These are phyloP conservation scores for Pseudocercospora fuligena DNA, from an alignment of 2,329 filamentous ascomycete species.

Conservation along the genomic window DNA sequence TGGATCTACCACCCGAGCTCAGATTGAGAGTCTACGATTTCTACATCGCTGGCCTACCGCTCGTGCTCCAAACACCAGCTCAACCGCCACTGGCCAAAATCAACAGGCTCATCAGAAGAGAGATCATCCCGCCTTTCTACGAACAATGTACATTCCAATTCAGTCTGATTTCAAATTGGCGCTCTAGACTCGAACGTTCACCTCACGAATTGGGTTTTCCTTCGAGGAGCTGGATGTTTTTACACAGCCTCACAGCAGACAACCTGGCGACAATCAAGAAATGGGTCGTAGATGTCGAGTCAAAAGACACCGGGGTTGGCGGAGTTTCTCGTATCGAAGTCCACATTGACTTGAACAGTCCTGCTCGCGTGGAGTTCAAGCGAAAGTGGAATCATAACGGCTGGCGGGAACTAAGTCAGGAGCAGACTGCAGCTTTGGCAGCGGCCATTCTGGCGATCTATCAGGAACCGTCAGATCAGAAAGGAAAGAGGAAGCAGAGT, in stretches of 20 bases:
- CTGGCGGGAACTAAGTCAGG: not conserved
- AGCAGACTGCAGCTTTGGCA: not conserved
- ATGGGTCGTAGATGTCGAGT: not conserved
- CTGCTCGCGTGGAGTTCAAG: not conserved
- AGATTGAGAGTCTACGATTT: constrained; percentile 12
- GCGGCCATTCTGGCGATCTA: not conserved
- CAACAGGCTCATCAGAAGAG: not conserved
- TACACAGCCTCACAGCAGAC: not conserved
- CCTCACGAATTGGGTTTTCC: not conserved
- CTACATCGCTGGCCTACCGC: constrained; percentile 14
- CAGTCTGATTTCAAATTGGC: not conserved
- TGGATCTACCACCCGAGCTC: constrained; percentile 16
- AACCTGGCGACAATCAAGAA: not conserved
- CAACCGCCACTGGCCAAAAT: constrained; percentile 5
- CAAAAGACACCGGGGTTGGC: not conserved
- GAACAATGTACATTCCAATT: not conserved
- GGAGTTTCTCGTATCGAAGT: not conserved
- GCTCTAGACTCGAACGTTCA: not conserved
- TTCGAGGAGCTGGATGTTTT: not conserved
- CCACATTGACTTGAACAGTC: not conserved
- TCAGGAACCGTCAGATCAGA: not conserved
- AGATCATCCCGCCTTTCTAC: constrained; percentile 9
- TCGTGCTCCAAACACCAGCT: not conserved
- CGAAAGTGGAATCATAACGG: not conserved
- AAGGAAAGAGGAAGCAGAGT: not conserved